phyloP scores from a whole-genome alignment of 129 eudicot species.

The Kitagawia praeruptora region DNA sequence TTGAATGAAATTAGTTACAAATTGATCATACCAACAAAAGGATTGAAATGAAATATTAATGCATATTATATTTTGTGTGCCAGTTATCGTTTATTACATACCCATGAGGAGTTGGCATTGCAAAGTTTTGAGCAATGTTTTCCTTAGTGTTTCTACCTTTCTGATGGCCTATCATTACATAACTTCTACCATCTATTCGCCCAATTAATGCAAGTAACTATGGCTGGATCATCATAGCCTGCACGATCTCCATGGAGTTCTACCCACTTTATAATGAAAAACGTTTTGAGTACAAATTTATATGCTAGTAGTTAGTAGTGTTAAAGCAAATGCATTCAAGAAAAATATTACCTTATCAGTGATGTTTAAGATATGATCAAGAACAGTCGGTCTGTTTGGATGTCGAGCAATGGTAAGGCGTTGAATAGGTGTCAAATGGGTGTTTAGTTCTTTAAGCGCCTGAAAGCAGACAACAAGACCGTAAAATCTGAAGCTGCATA shows the following conservation, averaged over 20 bases:
- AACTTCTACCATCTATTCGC: slow-evolving; percentile 21
- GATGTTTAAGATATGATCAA: slow-evolving; percentile 22
- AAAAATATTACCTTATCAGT: slow-evolving; percentile 13
- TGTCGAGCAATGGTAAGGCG: slow-evolving; percentile 21
- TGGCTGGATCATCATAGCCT: slow-evolving; percentile 43
- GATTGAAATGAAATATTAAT: background rate
- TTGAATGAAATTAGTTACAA: background rate
- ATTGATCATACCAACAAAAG: background rate
- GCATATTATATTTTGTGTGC: background rate
- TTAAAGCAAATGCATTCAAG: background rate
- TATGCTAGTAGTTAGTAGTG: background rate
- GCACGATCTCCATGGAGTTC: slow-evolving; percentile 40
- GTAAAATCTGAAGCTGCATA: background rate
- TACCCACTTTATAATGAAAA: slow-evolving; percentile 13
- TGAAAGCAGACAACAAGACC: background rate
- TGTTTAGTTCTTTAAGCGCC: slow-evolving; percentile 19
- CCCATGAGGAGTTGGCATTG: slow-evolving; percentile 32
- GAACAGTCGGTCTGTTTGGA: slow-evolving; percentile 22
- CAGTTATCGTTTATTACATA: background rate
- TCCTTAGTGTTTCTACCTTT: slow-evolving; percentile 25
- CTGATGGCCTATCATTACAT: slow-evolving; percentile 18
- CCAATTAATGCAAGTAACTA: slow-evolving; percentile 37
- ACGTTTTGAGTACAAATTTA: slow-evolving; percentile 1
- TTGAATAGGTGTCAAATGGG: slow-evolving; percentile 23
- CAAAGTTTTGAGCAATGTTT: slow-evolving; percentile 22